These are phyloP conservation scores for Verticillium klebahnii DNA, from an alignment of 2,329 filamentous ascomycete species.

Conservation along the genomic window DNA sequence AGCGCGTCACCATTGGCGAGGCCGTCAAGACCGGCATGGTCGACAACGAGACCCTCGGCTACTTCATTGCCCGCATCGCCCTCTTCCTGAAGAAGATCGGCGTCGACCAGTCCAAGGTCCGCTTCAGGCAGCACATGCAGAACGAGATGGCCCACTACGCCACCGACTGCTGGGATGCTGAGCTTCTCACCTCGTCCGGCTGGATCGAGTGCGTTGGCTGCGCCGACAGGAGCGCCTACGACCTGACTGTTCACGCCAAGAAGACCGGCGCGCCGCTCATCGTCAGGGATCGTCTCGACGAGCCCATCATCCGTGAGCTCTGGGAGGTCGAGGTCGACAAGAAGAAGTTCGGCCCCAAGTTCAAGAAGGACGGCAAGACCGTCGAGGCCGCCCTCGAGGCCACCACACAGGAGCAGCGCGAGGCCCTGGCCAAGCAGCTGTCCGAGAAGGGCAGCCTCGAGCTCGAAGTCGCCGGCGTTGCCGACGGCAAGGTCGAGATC, in stretches of 20 bases:
- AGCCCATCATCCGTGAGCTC: slow-evolving; percentile 77
- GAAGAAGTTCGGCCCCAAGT: slow-evolving; percentile 92
- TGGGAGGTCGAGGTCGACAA: slow-evolving; percentile 85
- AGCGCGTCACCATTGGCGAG: slow-evolving; percentile 74
- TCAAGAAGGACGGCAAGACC: slow-evolving; percentile 89
- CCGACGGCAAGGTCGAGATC: slow-evolving; percentile 72
- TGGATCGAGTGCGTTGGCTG: slow-evolving; percentile 99
- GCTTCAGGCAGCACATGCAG: slow-evolving; percentile 94
- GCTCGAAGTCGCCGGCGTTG: slow-evolving; percentile 65
- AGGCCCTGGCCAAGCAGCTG: slow-evolving; percentile 72
- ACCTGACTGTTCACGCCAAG: slow-evolving; percentile 87
- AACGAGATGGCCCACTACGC: slow-evolving; percentile 84
- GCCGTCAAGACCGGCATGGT: slow-evolving; percentile 80
- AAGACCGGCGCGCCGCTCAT: slow-evolving; percentile 84
- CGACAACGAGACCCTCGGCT: slow-evolving; percentile 96
- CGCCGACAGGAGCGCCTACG: slow-evolving; percentile 92
- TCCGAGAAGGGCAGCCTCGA: slow-evolving; percentile 69
- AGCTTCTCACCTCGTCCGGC: slow-evolving; percentile 84
- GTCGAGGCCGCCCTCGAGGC: slow-evolving; percentile 76
- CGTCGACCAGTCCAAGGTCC: slow-evolving; percentile 79
- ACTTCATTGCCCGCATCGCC: slow-evolving; percentile 93
- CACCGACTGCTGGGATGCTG: slow-evolving; percentile 95
- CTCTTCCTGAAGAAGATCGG: slow-evolving; percentile 87
- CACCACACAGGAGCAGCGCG: slow-evolving; percentile 74
- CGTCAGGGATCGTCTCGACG: slow-evolving; percentile 75